phyloP scores from a whole-genome alignment of 257 asterid genomes.

The Scutellaria galericulata region DNA sequence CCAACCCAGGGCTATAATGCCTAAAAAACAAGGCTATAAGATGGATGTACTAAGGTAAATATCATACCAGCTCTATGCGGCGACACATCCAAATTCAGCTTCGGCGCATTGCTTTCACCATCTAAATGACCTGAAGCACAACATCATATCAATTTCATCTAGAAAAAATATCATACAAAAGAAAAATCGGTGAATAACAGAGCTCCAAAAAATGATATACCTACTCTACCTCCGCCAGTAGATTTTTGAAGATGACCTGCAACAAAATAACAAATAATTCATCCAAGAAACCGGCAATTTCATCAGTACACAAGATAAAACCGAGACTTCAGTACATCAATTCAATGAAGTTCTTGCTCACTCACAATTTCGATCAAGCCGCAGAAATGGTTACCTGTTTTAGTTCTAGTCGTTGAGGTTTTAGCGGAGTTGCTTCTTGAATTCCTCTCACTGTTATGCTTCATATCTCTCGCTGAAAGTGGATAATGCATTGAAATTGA shows the following conservation, averaged over 20 bases:
- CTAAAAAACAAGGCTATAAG: not conserved
- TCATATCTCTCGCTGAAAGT: conserved; percentile 26
- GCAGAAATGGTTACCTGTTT: conserved; percentile 31
- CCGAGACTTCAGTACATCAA: not conserved
- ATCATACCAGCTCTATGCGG: conserved; percentile 94
- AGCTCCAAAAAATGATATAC: conserved; percentile 3
- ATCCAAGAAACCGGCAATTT: conserved; percentile 11
- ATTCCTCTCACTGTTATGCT: conserved; percentile 30
- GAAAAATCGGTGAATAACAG: not conserved
- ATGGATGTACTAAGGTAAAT: conserved; percentile 1
- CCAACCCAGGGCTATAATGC: conserved; percentile 1
- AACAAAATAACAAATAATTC: conserved; percentile 22
- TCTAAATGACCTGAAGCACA: conserved; percentile 45
- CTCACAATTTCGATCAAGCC: conserved; percentile 20
- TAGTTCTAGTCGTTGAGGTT: conserved; percentile 37
- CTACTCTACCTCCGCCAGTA: conserved; percentile 30
- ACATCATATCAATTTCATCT: conserved; percentile 16
- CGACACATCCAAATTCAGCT: conserved; percentile 75
- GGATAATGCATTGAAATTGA: conserved; percentile 30
- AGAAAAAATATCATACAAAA: not conserved
- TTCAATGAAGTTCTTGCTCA: not conserved
- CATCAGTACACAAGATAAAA: not conserved
- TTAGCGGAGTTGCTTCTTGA: conserved; percentile 35
- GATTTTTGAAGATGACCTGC: conserved; percentile 33
- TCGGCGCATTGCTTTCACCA: conserved; percentile 45